Base-by-base conservation (phyloP, 2,329 filamentous ascomycete genomes). In the Pseudocercospora vitis region DNA sequence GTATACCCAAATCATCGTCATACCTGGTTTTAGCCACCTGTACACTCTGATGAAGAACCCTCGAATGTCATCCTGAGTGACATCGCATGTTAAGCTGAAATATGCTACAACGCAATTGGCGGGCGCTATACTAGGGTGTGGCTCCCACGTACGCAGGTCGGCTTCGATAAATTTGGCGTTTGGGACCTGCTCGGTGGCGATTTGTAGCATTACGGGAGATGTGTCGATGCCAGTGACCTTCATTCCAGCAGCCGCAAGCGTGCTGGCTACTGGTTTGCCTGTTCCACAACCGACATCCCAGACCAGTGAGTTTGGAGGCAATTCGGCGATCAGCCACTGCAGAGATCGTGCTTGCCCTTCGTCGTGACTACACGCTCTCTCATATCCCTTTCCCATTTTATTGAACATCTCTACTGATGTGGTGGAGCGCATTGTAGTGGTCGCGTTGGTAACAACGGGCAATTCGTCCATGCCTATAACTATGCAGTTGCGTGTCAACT, bases 201-300 rank as follows among this genome's bases (percentile, higher is more conserved):
- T 45, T 3, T 63, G 48, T 19, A 70, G 55, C 69, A 70, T 71
- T 23, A 65, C 62, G 3, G 63, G 62, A 4, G 68, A 63, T 46
- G 68, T 62, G 46, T 69, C 63, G 29, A 64, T 61, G 5, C 66
- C 67, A 12, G 56, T 49, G 31, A 71, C 66, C 4, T 64, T 44
- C 16, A 66, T 55, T 23, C 66, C 65, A 7, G 64, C 64, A 5
- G 63, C 48, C 7, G 60, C 57, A 3, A 71, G 57, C 49, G 65
- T 64, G 21, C 61, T 29, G 1, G 67, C 58, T 14, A 66, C 67
- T 3, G 68, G 67, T 7, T 58, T 55, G 12, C 68, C 68, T 5
- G 68, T 70, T 1, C 68, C 68, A 49, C 65, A 71, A n/a, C 68
- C 68, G 3, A 70, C 58, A 39, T 70, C 65, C n/a, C 68, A 57